Evolutionary conservation across 2,329 filamentous ascomycete genomes (phyloP), one percentile per base, ranked within the genome.

Genomic region (Aspergillaceae sp.): DNA sequence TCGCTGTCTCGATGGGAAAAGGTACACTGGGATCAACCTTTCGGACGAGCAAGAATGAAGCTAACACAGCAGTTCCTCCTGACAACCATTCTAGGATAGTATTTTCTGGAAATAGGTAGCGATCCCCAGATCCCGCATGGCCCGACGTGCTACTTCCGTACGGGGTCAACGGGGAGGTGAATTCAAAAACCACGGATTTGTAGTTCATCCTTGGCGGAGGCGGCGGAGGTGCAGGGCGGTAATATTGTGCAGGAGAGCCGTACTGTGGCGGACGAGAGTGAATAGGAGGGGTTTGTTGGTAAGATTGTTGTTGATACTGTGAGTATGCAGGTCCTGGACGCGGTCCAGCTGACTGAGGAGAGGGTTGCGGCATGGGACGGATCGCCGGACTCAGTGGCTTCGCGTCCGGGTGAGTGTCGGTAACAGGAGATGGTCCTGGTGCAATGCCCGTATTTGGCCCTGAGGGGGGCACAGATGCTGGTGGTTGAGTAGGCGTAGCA

Each of bases 121-220:
- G 66, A 53, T 75, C 73, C 7, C 70, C 69, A 5, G 66, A 69
- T 7, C 64, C 65, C 30, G 66, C 62, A 49, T 70, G 67, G 3
- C 62, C 61, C 0, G 68, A 67, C 1, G 65, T 64, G 34, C 62
- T 65, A 48, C 62, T 68, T 54, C 65, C 66, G 34, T 68, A 68
- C 2, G 67, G 66, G 3, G 66, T 66, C 45, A 69, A 54, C 0
- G 67, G 62, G 7, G 69, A 66, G 7, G 67, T 65, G 34, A 74
- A 73, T 49, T 75, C 73, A 40, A 75, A 68, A 7, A 74, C 68
- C 4, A 75, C 66, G 2, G 71, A 64, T 51, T 69, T 74, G 52
- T 71, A 69, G 44, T 67, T 62, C 3, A 66, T 50, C 45, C 67
- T 69, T 7, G 64, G 57, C 33, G 65, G 60, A 4, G 60, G 56